These are phyloP conservation scores for Nematocida displodere DNA, from an alignment of 371 early-diverging fungal species.

Conservation along the genomic window DNA sequence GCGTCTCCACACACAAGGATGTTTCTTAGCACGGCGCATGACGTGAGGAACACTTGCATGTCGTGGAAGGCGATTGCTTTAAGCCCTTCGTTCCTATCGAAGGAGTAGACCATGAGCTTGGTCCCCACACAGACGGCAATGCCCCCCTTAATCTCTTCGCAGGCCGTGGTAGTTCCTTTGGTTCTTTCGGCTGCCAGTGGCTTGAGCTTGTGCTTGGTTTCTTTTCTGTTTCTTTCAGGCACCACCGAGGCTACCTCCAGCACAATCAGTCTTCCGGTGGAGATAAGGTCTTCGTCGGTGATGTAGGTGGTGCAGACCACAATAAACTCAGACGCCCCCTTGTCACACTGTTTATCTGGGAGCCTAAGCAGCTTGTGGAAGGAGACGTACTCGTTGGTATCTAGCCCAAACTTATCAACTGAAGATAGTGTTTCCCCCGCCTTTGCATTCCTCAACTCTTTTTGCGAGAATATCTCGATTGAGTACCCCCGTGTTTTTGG, in stretches of 20 bases:
- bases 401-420: conserved; percentile 12
- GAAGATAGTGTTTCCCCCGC: not conserved
- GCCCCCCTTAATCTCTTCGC: conserved; percentile 77
- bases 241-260: conserved; percentile 92
- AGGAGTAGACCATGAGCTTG: conserved; percentile 79
- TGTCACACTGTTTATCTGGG: conserved; percentile 75
- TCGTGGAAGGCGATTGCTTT: conserved; percentile 89
- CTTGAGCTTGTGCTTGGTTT: conserved; percentile 83
- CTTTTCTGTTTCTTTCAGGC: conserved; percentile 83
- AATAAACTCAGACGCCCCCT: conserved; percentile 76
- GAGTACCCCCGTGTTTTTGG: conserved; percentile 49
- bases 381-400: conserved; percentile 74
- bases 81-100: conserved; percentile 77
- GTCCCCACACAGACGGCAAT: conserved; percentile 79
- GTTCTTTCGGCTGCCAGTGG: conserved; percentile 74
- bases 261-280: conserved; percentile 78
- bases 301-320: conserved; percentile 79
- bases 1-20: conserved; percentile 83
- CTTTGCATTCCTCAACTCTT: conserved; percentile 10
- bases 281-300: conserved; percentile 81
- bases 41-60: conserved; percentile 78
- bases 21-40: conserved; percentile 75
- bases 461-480: conserved; percentile 35
- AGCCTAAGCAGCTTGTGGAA: conserved; percentile 73
- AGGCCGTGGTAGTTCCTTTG: conserved; percentile 81